These are phyloP conservation scores for Psidium friedrichsthalianum DNA, from an alignment of 345 rosid genomes.

Conservation along the genomic window DNA sequence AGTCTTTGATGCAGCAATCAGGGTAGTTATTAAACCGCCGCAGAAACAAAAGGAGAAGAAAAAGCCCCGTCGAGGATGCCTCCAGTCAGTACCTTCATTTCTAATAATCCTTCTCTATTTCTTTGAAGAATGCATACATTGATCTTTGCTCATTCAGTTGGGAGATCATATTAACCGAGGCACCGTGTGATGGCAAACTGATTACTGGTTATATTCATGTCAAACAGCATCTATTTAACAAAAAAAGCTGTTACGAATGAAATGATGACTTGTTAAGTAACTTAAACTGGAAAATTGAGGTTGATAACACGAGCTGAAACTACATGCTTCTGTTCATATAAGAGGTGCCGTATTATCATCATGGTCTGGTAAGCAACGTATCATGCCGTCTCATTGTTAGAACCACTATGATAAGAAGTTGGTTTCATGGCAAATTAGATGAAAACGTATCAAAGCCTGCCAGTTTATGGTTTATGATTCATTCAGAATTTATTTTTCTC, in stretches of 20 bases:
- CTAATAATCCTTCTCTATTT: background rate
- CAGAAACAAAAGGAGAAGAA: slow-evolving; percentile 66
- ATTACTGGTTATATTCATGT: background rate
- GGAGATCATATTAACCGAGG: background rate
- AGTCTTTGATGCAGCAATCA: slow-evolving; percentile 94
- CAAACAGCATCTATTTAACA: background rate
- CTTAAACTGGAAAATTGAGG: background rate
- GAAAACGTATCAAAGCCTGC: background rate
- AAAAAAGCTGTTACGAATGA: background rate
- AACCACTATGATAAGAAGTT: background rate
- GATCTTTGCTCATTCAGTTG: background rate
- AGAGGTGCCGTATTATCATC: background rate
- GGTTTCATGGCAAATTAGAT: background rate
- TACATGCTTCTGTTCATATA: background rate
- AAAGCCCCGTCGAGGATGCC: slow-evolving; percentile 60
- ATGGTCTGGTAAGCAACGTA: background rate
- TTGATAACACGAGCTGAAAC: background rate
- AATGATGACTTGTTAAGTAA: background rate
- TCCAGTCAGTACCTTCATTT: slow-evolving; percentile 39
- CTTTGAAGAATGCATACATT: background rate
- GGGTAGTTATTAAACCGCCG: slow-evolving; percentile 71
- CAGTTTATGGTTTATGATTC: background rate
- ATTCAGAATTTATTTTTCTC: background rate
- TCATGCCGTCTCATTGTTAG: background rate
- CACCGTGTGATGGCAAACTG: background rate